Conservation (phyloP, 78 protist species). For the Planoprotostelium fungivorum region DNA sequence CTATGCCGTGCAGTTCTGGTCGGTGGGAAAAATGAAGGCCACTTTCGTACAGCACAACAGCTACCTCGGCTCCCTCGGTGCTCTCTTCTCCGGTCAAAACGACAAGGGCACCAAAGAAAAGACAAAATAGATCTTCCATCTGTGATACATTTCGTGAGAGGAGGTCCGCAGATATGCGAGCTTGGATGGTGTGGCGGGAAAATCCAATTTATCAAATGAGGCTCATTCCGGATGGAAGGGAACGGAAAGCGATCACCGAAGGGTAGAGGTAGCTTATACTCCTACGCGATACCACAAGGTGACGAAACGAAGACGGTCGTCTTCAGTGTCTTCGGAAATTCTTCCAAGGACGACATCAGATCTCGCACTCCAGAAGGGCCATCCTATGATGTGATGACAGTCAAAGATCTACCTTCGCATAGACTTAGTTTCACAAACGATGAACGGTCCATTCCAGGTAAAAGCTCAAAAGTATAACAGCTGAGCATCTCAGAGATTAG, state of each 20-base stretch:
- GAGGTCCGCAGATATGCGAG: too few species aligned
- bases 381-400: neutral
- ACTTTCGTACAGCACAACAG: constrained; percentile 80
- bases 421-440: too few species aligned
- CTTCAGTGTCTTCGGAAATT: neutral
- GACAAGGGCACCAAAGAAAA: too few species aligned
- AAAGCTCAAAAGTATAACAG: neutral
- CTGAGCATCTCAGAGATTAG: neutral
- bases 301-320: neutral
- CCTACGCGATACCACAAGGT: too few species aligned
- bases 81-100: constrained; percentile 50
- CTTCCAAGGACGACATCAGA: neutral
- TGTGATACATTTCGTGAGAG: too few species aligned
- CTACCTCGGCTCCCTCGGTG: constrained; percentile 84
- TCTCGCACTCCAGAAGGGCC: neutral
- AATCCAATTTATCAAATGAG: too few species aligned
- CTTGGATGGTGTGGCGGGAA: too few species aligned
- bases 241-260: too few species aligned
- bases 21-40: constrained; percentile 66
- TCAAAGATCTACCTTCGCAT: neutral
- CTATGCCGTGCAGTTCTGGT: constrained; percentile 74
- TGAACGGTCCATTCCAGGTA: neutral
- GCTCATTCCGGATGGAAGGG: too few species aligned
- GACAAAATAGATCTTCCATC: too few species aligned
- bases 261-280: too few species aligned